Conservation (phyloP, 163 green algal species). For the Scenedesmus sp. region DNA sequence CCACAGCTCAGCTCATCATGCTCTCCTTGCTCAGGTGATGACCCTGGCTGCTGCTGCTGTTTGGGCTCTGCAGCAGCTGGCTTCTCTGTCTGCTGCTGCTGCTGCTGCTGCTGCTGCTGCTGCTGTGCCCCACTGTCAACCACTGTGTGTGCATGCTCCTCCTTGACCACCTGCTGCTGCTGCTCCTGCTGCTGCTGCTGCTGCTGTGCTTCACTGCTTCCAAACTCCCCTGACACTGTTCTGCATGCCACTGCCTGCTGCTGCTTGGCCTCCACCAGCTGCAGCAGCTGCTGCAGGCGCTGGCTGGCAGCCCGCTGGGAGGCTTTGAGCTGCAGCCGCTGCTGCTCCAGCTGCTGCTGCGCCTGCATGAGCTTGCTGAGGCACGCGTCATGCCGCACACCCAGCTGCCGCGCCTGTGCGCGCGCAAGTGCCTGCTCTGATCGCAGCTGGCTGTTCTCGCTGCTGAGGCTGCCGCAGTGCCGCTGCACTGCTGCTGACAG, state of each 20-base stretch:
- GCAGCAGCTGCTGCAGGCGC: not conserved
- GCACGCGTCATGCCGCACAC: not conserved
- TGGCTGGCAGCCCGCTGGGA: not conserved
- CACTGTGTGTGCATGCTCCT: no score
- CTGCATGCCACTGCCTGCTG: not conserved
- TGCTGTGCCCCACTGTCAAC: not conserved
- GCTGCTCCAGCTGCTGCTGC: constrained; percentile 32
- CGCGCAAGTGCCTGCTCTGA: not conserved
- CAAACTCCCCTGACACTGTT: not conserved
- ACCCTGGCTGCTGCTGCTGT: not conserved
- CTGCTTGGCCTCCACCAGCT: constrained; percentile 12
- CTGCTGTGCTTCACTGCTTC: not conserved
- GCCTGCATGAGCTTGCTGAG: constrained; percentile 33
- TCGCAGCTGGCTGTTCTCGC: not conserved
- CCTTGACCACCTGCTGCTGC: not conserved
- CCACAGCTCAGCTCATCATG: not conserved
- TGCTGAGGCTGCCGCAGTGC: constrained; percentile 10
- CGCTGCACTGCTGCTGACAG: constrained; percentile 1
- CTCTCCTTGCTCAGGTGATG: not conserved
- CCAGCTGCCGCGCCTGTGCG: not conserved
- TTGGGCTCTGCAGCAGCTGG: not conserved
- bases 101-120: not conserved
- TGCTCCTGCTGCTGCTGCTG: not conserved
- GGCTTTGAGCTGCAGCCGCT: not conserved
- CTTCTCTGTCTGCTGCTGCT: not conserved